Evolutionary conservation across 345 rosid genomes (phyloP), one percentile per base, ranked within the genome.

Genomic region (Eucalyptus pauciflora): DNA sequence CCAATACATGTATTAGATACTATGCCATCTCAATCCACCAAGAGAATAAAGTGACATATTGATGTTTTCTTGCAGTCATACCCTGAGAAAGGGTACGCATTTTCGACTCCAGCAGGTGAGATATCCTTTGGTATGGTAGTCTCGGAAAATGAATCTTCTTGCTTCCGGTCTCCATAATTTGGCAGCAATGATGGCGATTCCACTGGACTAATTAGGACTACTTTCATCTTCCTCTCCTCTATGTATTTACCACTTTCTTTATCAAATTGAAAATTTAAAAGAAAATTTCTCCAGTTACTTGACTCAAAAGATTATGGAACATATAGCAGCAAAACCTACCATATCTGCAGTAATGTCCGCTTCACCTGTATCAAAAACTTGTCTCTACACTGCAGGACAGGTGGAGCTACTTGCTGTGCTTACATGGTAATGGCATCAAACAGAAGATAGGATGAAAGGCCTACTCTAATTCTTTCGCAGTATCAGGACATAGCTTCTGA

Each of bases 311-410:
- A 5, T 83, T 15, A 67, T 88, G 80, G 60, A 37, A 46, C 45
- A 69, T 37, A 49, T 7, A 64, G 25, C 27, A 56, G 46, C 24
- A 89, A 89, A 33, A 50, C 25, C 89, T 24, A 93, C 96, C 87
- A 87, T 89, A 85, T 88, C 85, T 8, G 94, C 89, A 17, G 93
- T 91, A 90, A 95, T 90, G 86, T 93, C 92, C 64, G 92, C 92
- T 46, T 92, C 95, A 48, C 88, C 90, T 94, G 94, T 71, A 95
- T 90, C 80, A 93, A 86, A 89, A 94, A 91, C 92, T 95, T 95
- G 92, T 94, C 96, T 90, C 92, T 87, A 91, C 95, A 86, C 64
- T 87, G 88, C 25, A 54, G 0, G 58, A 54, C 25, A 20, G 25
- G 93, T 50, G 96, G 95, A 87, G 93, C 92, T 48, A 46, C 88